These are phyloP conservation scores for Schizochytrium sp. DNA, from an alignment of 108 stramenopile genomes.

Conservation along the genomic window DNA sequence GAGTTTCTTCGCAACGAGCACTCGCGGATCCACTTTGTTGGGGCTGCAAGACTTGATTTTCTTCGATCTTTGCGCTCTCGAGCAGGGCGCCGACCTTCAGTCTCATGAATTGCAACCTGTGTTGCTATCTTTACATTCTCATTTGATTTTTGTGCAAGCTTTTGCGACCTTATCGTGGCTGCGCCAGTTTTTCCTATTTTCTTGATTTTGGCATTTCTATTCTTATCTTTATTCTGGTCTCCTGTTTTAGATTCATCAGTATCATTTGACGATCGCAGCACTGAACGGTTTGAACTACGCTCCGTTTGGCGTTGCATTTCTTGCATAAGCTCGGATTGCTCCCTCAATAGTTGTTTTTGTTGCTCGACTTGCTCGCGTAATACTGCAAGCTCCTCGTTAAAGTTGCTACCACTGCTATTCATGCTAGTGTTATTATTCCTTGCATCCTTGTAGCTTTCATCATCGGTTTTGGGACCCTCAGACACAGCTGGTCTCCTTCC, in stretches of 20 bases:
- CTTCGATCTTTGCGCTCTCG: constrained; percentile 5
- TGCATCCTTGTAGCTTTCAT: background rate
- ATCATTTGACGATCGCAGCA: background rate
- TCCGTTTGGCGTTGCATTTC: constrained; percentile 38
- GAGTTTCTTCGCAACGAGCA: constrained; percentile 30
- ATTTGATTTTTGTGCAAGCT: background rate
- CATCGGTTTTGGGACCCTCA: background rate
- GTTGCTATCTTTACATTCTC: background rate
- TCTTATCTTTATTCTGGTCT: background rate
- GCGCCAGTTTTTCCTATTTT: background rate
- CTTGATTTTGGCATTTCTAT: background rate
- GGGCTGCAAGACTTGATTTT: background rate
- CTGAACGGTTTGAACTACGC: background rate
- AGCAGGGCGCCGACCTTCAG: background rate
- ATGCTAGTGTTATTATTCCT: background rate
- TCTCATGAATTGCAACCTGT: background rate
- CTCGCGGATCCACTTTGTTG: background rate
- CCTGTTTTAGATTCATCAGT: background rate
- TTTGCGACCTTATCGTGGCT: background rate
- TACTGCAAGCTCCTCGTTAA: constrained; percentile 18
- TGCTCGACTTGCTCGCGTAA: constrained; percentile 49
- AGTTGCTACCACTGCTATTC: background rate
- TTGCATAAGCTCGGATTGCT: constrained; percentile 52
- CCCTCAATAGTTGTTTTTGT: constrained; percentile 10
- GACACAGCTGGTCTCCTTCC: background rate